Base-by-base conservation (phyloP, 148 eudicot species). In the Hydrangea macrophylla region DNA sequence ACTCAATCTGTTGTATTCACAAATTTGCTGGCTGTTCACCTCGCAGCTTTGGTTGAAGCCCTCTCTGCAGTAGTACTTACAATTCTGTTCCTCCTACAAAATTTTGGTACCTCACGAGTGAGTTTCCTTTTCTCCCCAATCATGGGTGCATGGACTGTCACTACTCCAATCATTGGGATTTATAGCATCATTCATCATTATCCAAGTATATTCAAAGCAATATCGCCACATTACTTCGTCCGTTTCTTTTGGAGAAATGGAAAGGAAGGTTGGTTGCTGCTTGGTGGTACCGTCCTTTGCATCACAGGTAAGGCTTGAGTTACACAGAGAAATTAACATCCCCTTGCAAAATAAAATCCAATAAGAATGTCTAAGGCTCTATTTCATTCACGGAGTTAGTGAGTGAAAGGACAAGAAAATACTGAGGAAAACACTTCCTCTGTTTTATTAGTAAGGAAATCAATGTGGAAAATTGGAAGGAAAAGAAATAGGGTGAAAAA, bases 71-170 rank as follows among this genome's bases (percentile, higher is more conserved):
- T 76, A 18, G 72, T 81, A 70, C 76, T 86, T 33, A 65, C 83
- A 27, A 55, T 73, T 72, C 75, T 86, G 71, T 86, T 86, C 76
- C 77, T 83, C 59, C 71, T 81, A 20, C 90, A 83, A 71, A 83
- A 75, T 53, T 83, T 32, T 73, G 90, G 90, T 22, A 86, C 90
- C 58, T 83, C 88, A 53, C 68, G 74, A 61, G 88, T 86, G 75
- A 86, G 90, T 75, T 86, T 86, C 76, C 77, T 83, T n/a, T 86
- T 86, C 77, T 79, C 88, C 20, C 90, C 90, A 36, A 79, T 86
- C 37, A 83, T 86, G 90, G 85, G 71, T 20, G 58, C 80, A 59
- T 86, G 90, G 90, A 83, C 88, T n/a, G 71, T 86, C 27, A 67
- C 82, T 37, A 83, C 88, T 13, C 88, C 85, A 15, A 11, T 83